Evolutionary conservation across 352 stramenopile genomes (phyloP).

Genomic region (Globisporangium spiculum): DNA sequence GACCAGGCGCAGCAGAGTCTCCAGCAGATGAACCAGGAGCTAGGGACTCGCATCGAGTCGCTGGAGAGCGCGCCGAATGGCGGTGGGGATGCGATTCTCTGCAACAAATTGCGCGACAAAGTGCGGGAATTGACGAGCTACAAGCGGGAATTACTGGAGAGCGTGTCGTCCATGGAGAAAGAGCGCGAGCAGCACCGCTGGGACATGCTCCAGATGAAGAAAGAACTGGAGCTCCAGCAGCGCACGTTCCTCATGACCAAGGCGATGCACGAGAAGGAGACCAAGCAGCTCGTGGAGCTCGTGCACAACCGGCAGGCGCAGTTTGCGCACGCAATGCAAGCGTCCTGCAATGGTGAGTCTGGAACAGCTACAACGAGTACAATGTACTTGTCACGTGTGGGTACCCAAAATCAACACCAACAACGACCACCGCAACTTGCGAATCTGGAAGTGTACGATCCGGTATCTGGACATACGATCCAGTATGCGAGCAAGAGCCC

Average conservation of each 20-base stretch:
- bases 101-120: slow-evolving; percentile 41
- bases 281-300: slow-evolving; percentile 47
- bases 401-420: not conserved
- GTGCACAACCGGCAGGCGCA: slow-evolving; percentile 39
- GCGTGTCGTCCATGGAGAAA: slow-evolving; percentile 24
- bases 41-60: slow-evolving; percentile 30
- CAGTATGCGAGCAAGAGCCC: slow-evolving; percentile 21
- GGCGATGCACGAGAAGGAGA: slow-evolving; percentile 73
- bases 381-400: not conserved
- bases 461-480: slow-evolving; percentile 35
- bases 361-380: not conserved
- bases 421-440: not conserved
- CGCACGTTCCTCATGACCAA: slow-evolving; percentile 45
- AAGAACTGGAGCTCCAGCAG: slow-evolving; percentile 31
- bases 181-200: slow-evolving; percentile 39
- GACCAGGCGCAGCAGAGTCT: slow-evolving; percentile 19
- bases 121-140: slow-evolving; percentile 24
- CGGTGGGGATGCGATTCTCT: slow-evolving; percentile 47
- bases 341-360: slow-evolving; percentile 6
- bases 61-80: slow-evolving; percentile 36
- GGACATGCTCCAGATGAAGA: slow-evolving; percentile 30
- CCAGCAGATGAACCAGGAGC: slow-evolving; percentile 19
- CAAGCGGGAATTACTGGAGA: slow-evolving; percentile 22
- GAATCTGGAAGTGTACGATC: slow-evolving; percentile 37
- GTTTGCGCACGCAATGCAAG: slow-evolving; percentile 34